phyloP scores from a whole-genome alignment of 176 grass and related monocot genomes.

The Secale cereale region DNA sequence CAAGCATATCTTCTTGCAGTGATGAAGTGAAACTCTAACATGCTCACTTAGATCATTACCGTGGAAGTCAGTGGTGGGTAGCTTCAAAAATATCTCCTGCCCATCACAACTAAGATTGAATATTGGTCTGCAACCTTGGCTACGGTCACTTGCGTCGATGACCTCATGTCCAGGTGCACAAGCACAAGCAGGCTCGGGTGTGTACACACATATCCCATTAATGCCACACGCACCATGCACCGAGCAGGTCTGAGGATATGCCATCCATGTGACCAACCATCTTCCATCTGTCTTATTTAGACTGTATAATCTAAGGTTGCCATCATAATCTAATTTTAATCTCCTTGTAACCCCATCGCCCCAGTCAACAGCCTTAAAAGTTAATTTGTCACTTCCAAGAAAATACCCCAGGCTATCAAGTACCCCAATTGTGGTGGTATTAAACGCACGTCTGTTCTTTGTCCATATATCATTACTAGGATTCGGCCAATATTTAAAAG shows the following conservation, averaged over 20 bases:
- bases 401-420: conserved; percentile 21
- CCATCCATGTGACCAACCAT: conserved; percentile 57
- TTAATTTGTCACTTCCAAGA: conserved; percentile 27
- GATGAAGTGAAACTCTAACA: not conserved
- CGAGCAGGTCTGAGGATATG: conserved; percentile 34
- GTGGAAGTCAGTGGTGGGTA: conserved; percentile 19
- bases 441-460: not conserved
- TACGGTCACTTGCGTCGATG: conserved; percentile 33
- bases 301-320: conserved; percentile 49
- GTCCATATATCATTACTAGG: conserved; percentile 21
- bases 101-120: conserved; percentile 13
- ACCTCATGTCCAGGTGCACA: conserved; percentile 47
- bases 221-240: conserved; percentile 37
- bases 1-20: conserved; percentile 29
- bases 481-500: conserved; percentile 51
- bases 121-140: conserved; percentile 43
- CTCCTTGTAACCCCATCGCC: conserved; percentile 32
- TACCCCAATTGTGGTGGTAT: conserved; percentile 5
- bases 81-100: conserved; percentile 17
- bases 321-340: conserved; percentile 46
- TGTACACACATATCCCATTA: conserved; percentile 56
- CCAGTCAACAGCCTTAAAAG: conserved; percentile 34
- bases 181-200: conserved; percentile 18
- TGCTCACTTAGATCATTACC: conserved; percentile 3
- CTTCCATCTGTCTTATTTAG: not conserved